Evolutionary conservation across 306 rosid species (phyloP).

Genomic region (Castanea mollissima): DNA sequence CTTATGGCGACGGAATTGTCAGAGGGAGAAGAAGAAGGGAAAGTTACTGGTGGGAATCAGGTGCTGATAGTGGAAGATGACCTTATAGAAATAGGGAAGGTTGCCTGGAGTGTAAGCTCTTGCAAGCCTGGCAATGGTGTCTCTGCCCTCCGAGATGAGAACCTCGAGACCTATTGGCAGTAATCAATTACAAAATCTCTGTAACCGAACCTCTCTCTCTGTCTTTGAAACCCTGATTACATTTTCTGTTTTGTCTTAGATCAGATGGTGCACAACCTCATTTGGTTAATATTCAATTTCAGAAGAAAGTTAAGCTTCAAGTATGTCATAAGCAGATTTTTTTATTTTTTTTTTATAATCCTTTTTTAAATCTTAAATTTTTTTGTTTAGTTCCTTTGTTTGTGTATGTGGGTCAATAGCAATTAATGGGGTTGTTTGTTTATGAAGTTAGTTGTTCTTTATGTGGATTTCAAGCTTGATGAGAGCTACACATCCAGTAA

Average conservation of each 20-base stretch:
- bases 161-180: constrained; percentile 90
- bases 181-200: constrained; percentile 10
- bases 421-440: constrained; percentile 1
- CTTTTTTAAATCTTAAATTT: not conserved
- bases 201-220: not conserved
- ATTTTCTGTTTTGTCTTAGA: constrained; percentile 35
- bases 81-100: constrained; percentile 85
- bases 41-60: constrained; percentile 59
- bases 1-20: constrained; percentile 82
- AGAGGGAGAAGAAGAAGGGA: constrained; percentile 85
- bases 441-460: constrained; percentile 69
- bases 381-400: not conserved
- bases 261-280: constrained; percentile 97
- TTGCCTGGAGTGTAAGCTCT: constrained; percentile 97
- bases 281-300: constrained; percentile 85
- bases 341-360: not conserved
- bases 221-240: not conserved
- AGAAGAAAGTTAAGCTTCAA: constrained; percentile 84
- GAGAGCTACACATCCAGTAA: constrained; percentile 94
- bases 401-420: not conserved
- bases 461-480: constrained; percentile 89
- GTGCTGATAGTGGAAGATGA: constrained; percentile 53
- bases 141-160: constrained; percentile 73
- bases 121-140: constrained; percentile 95
- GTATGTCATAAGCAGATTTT: constrained; percentile 27